phyloP scores from a whole-genome alignment of 768 basidiomycete genomes.

The Chalciporus chontae region DNA sequence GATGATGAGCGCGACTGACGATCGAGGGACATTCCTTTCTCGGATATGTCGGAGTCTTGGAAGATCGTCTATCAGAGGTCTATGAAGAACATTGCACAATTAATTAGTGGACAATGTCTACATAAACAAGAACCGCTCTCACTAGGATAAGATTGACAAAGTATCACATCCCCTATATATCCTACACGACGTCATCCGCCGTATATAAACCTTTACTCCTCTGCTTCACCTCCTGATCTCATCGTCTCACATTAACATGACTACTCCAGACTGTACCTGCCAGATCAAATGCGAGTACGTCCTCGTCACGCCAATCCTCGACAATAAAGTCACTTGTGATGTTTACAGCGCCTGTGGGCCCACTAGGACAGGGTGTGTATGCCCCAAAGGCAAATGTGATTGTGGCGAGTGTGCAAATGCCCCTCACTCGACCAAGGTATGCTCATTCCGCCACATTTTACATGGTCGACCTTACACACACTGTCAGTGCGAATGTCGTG shows the following conservation, averaged over 20 bases:
- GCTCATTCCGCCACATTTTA: background rate
- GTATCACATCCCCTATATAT: no score
- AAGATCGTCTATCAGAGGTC: no score
- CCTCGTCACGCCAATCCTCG: no score
- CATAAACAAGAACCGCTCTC: no score
- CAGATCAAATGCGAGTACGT: slow-evolving; percentile 27
- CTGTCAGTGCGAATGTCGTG: slow-evolving; percentile 22
- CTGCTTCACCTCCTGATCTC: no score
- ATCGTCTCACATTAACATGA: slow-evolving; percentile 14
- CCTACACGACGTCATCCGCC: no score
- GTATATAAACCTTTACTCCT: no score
- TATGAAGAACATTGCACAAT: no score
- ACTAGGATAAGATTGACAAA: no score
- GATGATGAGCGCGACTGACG: no score
- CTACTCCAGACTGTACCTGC: slow-evolving; percentile 25
- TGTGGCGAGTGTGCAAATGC: slow-evolving; percentile 31
- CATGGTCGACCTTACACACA: no score
- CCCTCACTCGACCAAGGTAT: slow-evolving; percentile 22
- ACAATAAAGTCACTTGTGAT: background rate
- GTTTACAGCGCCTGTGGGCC: slow-evolving; percentile 23
- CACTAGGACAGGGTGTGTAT: slow-evolving; percentile 29
- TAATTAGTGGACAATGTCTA: no score
- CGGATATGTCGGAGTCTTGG: background rate
- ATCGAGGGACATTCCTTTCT: background rate
- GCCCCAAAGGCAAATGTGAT: slow-evolving; percentile 28